A percentile compares a stretch with the other conserved stretches of the same genome.
These are phyloP conservation scores for Hyaloperonospora brassicae DNA, from an alignment of 352 stramenopile genomes.

Conservation along the genomic window DNA sequence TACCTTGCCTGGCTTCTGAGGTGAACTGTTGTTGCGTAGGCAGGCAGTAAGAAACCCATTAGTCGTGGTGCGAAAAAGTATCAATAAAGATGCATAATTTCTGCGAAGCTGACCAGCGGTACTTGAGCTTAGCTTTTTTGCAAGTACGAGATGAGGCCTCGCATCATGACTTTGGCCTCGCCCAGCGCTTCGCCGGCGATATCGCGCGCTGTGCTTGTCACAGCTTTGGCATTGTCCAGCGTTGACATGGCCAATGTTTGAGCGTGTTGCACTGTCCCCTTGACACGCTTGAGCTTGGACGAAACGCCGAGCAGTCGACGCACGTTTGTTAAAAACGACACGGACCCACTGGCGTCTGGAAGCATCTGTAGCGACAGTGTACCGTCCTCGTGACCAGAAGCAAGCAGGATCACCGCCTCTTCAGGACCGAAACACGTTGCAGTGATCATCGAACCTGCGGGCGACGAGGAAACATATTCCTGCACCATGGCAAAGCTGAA, in stretches of 20 bases:
- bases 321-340: conserved; percentile 69
- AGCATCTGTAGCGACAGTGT: conserved; percentile 73
- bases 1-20: not conserved
- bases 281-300: conserved; percentile 81
- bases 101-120: no score
- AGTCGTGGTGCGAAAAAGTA: not conserved
- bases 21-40: not conserved
- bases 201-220: conserved; percentile 74
- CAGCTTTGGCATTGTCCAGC: conserved; percentile 70
- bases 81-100: conserved; percentile 6
- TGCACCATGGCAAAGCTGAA: conserved; percentile 60
- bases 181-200: conserved; percentile 79
- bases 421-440: conserved; percentile 57
- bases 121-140: conserved; percentile 26
- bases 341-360: conserved; percentile 65
- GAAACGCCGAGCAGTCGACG: conserved; percentile 67
- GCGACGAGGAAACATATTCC: conserved; percentile 44
- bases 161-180: conserved; percentile 79
- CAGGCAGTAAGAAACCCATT: not conserved
- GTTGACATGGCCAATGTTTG: conserved; percentile 79
- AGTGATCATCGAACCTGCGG: conserved; percentile 41
- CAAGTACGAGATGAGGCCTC: conserved; percentile 62
- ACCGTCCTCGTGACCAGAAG: conserved; percentile 60
- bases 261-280: conserved; percentile 82
- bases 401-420: conserved; percentile 68